Conservation (phyloP, 139 green algal genomes). For the Monoraphidium neglectum region DNA sequence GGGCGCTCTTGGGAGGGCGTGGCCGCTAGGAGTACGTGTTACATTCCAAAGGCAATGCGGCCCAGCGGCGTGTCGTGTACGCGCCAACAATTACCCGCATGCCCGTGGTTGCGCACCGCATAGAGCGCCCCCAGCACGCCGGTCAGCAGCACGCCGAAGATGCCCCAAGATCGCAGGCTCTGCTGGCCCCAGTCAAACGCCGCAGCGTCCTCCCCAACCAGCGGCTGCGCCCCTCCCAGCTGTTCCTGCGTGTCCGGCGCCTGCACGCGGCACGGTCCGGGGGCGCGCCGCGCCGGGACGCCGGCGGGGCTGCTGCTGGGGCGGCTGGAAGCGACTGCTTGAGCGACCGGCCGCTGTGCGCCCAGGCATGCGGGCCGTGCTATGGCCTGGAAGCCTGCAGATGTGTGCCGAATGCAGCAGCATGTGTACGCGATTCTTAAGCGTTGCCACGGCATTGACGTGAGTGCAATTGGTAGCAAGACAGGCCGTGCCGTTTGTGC, state of each 20-base stretch:
- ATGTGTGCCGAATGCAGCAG: too few relatives aligned
- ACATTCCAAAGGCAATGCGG: too few relatives aligned
- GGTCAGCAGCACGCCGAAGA: conserved; percentile 80
- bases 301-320: too few relatives aligned
- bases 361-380: background rate
- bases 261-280: background rate
- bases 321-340: background rate
- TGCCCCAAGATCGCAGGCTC: conserved; percentile 72
- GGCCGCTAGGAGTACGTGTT: too few relatives aligned
- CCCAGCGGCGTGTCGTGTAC: too few relatives aligned
- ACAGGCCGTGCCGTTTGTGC: too few relatives aligned
- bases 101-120: conserved; percentile 58
- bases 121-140: conserved; percentile 83
- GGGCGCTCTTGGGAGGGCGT: too few relatives aligned
- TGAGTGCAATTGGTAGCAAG: too few relatives aligned
- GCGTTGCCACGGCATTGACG: too few relatives aligned
- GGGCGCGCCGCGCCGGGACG: background rate
- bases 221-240: background rate
- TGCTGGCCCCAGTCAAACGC: conserved; percentile 80
- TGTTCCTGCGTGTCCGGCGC: conserved; percentile 3
- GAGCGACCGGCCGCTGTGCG: background rate
- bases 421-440: too few relatives aligned
- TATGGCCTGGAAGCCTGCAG: too few relatives aligned
- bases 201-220: conserved; percentile 90
- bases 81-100: background rate